phyloP scores from a whole-genome alignment of 805 yeast genomes.

The Candida tammaniensis region DNA sequence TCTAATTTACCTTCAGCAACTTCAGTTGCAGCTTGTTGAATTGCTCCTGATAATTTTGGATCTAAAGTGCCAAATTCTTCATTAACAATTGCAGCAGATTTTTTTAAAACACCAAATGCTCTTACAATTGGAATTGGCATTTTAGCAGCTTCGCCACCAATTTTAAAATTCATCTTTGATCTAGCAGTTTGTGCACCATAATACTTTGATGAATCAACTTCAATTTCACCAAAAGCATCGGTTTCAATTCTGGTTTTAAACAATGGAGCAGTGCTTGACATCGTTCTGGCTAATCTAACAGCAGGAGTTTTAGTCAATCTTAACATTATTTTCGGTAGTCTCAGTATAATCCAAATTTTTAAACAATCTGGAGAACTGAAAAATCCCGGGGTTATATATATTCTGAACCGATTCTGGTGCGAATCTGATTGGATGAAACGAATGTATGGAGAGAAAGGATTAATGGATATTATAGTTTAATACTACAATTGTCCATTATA shows the following conservation, averaged over 20 bases:
- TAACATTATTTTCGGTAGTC: conserved; percentile 28
- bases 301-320: conserved; percentile 16
- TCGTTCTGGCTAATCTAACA: conserved; percentile 19
- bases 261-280: conserved; percentile 25
- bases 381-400: no score
- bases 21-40: conserved; percentile 92
- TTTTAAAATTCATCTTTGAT: conserved; percentile 89
- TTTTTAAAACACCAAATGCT: conserved; percentile 92
- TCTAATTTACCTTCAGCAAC: conserved; percentile 87
- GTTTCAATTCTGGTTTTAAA: conserved; percentile 66
- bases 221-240: conserved; percentile 96
- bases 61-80: conserved; percentile 75
- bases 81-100: conserved; percentile 92
- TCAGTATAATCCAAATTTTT: no score
- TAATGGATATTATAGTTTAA: no score
- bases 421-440: no score
- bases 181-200: conserved; percentile 99
- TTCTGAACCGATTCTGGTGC: no score
- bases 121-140: conserved; percentile 89
- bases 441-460: no score
- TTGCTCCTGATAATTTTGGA: conserved; percentile 78
- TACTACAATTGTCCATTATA: no score
- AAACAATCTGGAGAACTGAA: no score
- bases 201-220: conserved; percentile 81
- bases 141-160: conserved; percentile 87